Base-by-base conservation (phyloP, 73 alveolate species). In the Blepharisma stoltei region DNA sequence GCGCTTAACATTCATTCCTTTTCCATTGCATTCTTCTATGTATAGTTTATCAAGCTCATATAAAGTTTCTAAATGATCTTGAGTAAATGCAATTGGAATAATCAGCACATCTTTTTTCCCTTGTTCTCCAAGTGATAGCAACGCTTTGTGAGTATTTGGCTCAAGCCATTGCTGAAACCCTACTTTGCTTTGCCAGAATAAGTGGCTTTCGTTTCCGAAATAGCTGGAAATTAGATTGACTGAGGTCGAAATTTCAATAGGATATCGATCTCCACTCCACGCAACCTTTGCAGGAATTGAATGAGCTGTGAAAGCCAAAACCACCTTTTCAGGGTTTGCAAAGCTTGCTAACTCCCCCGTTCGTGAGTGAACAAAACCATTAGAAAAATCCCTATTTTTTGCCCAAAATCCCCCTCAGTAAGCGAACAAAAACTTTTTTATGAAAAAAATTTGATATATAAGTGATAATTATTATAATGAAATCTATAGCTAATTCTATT, bases 61-160 rank as follows among this genome's bases (percentile, higher is more conserved):
- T 6, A 82, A 76, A 6, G 93, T 86, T 76, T 89, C 96, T 54
- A 89, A 70, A 82, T 89, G 96, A 76, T 89, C 96, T 68, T 84
- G 71, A 7, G 90, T 89, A 37, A 89, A 89, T 5, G 93, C 96
- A 66, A 89, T 69, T 46, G 96, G 96, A 1, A 85, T 6, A 86
- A n/a, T 41, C 9, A 69, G 5, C 11, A 46, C 67, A 86, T 80
- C 25, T 81, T 83, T 54, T 89, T 71, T 45, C 67, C 81, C 54
- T 65, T 78, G 14, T 77, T 87, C 37, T 86, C 76, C 11, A 38
- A 41, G 11, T 69, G 46, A 46, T 49, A 45, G 49, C 2, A 89
- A 44, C 7, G 85, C 80, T 21, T 81, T 81, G 53, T 38, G 67
- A 5, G 92, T 85, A 6, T 83, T 53, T 43, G 96, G 96, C 55